Evolutionary conservation across 306 rosid genomes (phyloP).

Genomic region (Arachis stenosperma): DNA sequence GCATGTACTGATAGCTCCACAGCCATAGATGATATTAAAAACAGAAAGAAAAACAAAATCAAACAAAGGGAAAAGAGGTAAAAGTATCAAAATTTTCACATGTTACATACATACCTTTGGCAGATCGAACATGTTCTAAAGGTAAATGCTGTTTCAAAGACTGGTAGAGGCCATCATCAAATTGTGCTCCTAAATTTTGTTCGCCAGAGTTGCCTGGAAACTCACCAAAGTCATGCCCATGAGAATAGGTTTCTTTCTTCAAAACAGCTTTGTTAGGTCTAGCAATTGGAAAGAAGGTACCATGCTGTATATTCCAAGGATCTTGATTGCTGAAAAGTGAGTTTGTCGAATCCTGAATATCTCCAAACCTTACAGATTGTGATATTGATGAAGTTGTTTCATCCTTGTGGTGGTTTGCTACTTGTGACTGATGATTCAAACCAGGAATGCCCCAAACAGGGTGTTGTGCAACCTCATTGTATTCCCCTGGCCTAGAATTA

Average conservation of each 20-base stretch:
- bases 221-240: conserved; percentile 55
- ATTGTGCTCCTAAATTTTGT: conserved; percentile 44
- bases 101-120: conserved; percentile 59
- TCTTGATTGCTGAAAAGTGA: conserved; percentile 86
- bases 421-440: conserved; percentile 48
- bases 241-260: conserved; percentile 52
- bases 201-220: conserved; percentile 47
- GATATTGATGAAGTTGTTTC: conserved; percentile 40
- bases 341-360: conserved; percentile 63
- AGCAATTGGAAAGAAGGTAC: conserved; percentile 65
- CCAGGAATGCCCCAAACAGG: conserved; percentile 58
- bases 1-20: conserved; percentile 15
- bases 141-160: conserved; percentile 53
- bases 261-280: conserved; percentile 48
- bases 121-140: conserved; percentile 51
- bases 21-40: background rate
- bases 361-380: conserved; percentile 50
- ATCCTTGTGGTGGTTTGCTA: conserved; percentile 46
- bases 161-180: conserved; percentile 55
- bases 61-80: conserved; percentile 16
- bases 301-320: conserved; percentile 75
- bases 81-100: conserved; percentile 9
- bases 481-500: conserved; percentile 53
- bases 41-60: too few relatives aligned
- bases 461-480: conserved; percentile 54